Conservation (phyloP, 2,329 filamentous ascomycete genomes). For the Phialocephala subalpina region DNA sequence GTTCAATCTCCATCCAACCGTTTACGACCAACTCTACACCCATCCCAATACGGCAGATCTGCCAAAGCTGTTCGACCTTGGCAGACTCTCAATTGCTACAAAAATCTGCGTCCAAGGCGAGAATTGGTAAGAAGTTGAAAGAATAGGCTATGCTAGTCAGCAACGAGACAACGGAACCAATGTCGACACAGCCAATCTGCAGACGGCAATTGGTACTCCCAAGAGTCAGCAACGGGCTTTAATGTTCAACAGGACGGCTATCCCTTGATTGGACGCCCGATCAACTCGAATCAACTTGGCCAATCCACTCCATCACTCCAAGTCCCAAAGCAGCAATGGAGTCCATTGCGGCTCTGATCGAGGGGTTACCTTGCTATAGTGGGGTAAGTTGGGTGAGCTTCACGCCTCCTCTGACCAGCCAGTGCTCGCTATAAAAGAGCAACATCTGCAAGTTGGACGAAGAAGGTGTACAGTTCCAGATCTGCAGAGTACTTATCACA, state of each 20-base stretch:
- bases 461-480: conserved; percentile 31
- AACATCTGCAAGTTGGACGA: conserved; percentile 24
- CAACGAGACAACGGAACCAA: neutral
- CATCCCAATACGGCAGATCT: neutral
- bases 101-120: neutral
- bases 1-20: neutral
- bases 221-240: neutral
- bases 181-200: neutral
- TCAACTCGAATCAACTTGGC: neutral
- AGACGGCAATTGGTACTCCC: neutral
- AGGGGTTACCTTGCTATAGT: conserved; percentile 29
- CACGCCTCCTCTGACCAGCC: conserved; percentile 1
- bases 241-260: neutral
- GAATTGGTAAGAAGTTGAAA: conserved; percentile 5
- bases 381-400: conserved; percentile 26
- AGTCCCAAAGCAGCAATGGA: conserved; percentile 34
- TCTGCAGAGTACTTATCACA: conserved; percentile 30
- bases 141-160: neutral
- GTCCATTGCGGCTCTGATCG: conserved; percentile 32
- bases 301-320: neutral
- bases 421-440: conserved; percentile 22
- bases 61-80: neutral
- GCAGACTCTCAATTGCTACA: neutral
- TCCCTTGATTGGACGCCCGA: conserved; percentile 4
- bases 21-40: neutral